Evolutionary conservation across 495 filamentous ascomycete species (phyloP), one percentile per base, ranked within the genome.

Genomic region (Friedmanniomyces simplex): DNA sequence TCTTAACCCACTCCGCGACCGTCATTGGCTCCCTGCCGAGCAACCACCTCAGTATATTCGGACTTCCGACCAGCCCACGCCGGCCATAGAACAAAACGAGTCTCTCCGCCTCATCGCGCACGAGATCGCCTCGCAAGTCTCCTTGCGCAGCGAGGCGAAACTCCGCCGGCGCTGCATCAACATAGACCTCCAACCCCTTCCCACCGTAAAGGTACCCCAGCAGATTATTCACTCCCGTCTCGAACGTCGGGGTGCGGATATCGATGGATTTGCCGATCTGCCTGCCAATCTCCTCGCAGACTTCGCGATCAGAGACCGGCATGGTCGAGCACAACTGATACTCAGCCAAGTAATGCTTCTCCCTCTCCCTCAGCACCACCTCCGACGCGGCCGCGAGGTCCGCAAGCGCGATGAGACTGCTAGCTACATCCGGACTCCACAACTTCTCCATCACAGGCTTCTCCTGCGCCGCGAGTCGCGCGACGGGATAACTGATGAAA

Each of bases 31-130:
- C 58, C 53, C 71, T 63, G 34, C 32, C 65, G 16, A 74, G 41
- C 46, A 73, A 22, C 69, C 68, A 72, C 56, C 58, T 53, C 57
- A 71, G 34, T 4, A 72, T 69, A 56, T 66, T 71, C 43, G 68
- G 54, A 55, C 59, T 72, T 21, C 69, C 71, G n/a, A 37, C 57
- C 34, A 73, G 51, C 4, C 68, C 70, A 14, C 65, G 42, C 1
- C 58, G 49, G 41, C 69, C 66, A 42, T 72, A 73, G 37, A 62
- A 72, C 41, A 72, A 49, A 10, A 72, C 30, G 54, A 72, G 48
- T 25, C 68, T 50, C 61, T 71, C 56, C 6, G 60, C 51, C 8
- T 22, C 54, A 60, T 73, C 71, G 14, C 64, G 18, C 3, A 24
- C 43, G 13, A 54, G 16, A 26, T 54, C 52, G 14, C n/a, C 13